Evolutionary conservation across 2,329 filamentous ascomycete species (phyloP), one percentile per base, ranked within the genome.

Genomic region (Trichoderma sp.): DNA sequence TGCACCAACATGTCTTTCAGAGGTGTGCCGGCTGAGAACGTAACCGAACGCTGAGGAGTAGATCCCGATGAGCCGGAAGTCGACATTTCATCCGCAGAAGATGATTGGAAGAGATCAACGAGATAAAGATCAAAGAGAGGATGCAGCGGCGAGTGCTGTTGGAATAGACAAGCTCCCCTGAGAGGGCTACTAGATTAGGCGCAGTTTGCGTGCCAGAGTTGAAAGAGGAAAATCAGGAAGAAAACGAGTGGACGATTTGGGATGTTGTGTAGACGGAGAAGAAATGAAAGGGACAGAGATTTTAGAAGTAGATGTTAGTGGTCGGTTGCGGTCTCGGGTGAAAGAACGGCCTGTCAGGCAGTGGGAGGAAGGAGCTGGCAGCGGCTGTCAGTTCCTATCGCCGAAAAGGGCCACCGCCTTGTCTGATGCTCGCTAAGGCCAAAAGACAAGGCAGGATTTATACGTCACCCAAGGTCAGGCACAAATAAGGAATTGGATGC

Each of bases 1-100:
- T 63, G 26, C 55, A 73, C 75, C 34, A 66, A 34, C 58, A 69
- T 73, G 13, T 78, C 78, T 36, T 76, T 76, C 39, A 77, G 76
- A 34, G 71, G 62, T 71, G 70, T 50, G 36, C 71, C 70, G 50
- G 70, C 64, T 47, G 73, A 68, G 15, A 73, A 55, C 30, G 76
- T 62, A 20, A 73, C 68, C 55, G 71, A 74, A 71, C 74, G 76
- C 72, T 78, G 76, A 34, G 79, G 75, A 65, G 79, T 77, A 34
- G 78, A 77, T 20, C 72, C 76, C 62, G 76, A 74, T 43, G 76
- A 74, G 59, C 77, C 76, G 34, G 77, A 70, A 65, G 77, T 71
- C 68, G 80, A 77, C 81, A 82, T 83, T 71, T 68, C 74, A 55
- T 47, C 57, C 57, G 57, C 43, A 69, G 32, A 28, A 15, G 55